Evolutionary conservation across 192 early-diverging fungal species (phyloP), one percentile per base, ranked within the genome.

Genomic region (Podila epigama): DNA sequence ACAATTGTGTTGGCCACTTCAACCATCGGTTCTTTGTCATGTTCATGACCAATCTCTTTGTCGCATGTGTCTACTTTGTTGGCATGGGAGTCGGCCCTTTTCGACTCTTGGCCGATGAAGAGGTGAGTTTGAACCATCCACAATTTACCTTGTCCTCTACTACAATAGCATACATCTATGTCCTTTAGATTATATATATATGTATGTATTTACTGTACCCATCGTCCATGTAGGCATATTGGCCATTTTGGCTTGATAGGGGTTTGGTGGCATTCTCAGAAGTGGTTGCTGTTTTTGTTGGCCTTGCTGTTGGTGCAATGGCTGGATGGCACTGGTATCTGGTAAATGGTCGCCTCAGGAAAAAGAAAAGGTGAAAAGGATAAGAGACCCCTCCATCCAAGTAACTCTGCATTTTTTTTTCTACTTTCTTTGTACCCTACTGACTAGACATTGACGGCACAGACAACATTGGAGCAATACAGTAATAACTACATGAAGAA

Each of bases 1-100:
- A 89, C 60, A 91, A 91, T 58, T 92, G 91, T 59, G 89, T 93
- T 32, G 92, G 92, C 0, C 88, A 89, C 68, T 85, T 80, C 29
- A 93, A 90, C 54, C 90, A 92, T 59, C 86, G 92, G 56, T 85
- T 89, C 18, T 93, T 93, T 63, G 15, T 93, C n/a, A 69, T 93
- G 58, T 92, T 93, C 36, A 72, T 87, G 82, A 85, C 82, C 18
- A 85, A 87, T 57, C 53, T 85, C 63, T 68, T 81, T 1, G 28
- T 75, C 28, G 69, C 80, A 28, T 75, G 82, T 29, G 16, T 58
- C 5, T 85, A 84, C 41, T 87, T 82, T 68, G 63, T 71, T 12
- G 20, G 67, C 10, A 71, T 81, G 59, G 78, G 66, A 16, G 81
- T 83, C 70, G 58, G 75, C 25, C 79, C 82, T 10, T 84, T 87